Conservation (phyloP, 805 yeast species). For the Kluyveromyces aestuarii region DNA sequence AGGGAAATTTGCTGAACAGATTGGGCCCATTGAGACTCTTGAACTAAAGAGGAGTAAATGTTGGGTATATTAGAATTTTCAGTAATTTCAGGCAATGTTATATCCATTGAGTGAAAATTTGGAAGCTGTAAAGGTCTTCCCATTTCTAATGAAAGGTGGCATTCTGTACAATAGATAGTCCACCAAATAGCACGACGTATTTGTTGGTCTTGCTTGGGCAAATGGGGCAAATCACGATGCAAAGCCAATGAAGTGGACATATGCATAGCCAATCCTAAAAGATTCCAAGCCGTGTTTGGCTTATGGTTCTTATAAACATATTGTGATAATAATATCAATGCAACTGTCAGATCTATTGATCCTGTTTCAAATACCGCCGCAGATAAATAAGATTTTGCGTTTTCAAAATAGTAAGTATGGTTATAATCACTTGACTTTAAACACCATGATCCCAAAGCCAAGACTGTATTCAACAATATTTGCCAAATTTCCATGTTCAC, state of each 20-base stretch:
- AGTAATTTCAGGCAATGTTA: slow-evolving; percentile 41
- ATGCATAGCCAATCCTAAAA: slow-evolving; percentile 52
- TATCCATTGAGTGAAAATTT: slow-evolving; percentile 35
- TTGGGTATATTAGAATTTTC: slow-evolving; percentile 38
- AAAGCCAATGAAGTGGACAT: slow-evolving; percentile 62
- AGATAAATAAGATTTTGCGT: slow-evolving; percentile 38
- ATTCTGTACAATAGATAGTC: slow-evolving; percentile 55
- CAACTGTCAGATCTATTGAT: slow-evolving; percentile 43
- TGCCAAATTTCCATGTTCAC: slow-evolving; percentile 40
- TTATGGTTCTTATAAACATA: slow-evolving; percentile 58
- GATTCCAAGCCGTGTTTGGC: slow-evolving; percentile 63
- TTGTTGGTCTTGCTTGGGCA: slow-evolving; percentile 27
- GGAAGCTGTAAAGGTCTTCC: slow-evolving; percentile 57
- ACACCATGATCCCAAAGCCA: slow-evolving; percentile 68
- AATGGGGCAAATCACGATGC: slow-evolving; percentile 36
- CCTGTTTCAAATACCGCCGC: slow-evolving; percentile 51
- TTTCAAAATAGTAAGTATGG: slow-evolving; percentile 47
- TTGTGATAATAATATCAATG: slow-evolving; percentile 45
- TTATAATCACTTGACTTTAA: slow-evolving; percentile 41
- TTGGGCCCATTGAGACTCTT: slow-evolving; percentile 42
- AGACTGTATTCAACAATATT: slow-evolving; percentile 44
- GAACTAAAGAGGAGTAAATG: slow-evolving; percentile 48
- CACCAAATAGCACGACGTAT: slow-evolving; percentile 59
- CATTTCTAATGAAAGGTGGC: slow-evolving; percentile 53
- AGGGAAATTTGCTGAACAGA: slow-evolving; percentile 40